Conservation (phyloP, 2,329 filamentous ascomycete genomes). For the Penicillium rolfsii region DNA sequence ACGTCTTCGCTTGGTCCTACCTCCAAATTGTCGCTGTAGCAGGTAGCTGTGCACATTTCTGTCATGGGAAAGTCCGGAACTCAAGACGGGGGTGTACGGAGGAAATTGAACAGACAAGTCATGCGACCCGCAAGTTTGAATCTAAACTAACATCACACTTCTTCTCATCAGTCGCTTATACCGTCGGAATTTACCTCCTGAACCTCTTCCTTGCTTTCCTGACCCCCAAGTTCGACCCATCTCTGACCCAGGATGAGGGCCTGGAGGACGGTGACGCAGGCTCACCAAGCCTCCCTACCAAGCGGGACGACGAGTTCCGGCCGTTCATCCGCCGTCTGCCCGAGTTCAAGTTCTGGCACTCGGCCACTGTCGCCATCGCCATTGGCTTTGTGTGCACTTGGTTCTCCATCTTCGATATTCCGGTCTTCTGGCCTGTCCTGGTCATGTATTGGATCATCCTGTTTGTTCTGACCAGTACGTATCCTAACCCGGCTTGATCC, state of each 20-base stretch:
- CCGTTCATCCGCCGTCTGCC: conserved; percentile 95
- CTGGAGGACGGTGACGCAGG: conserved; percentile 87
- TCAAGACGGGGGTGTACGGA: not conserved
- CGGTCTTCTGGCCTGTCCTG: conserved; percentile 98
- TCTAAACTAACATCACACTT: conserved; percentile 12
- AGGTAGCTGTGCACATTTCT: not conserved
- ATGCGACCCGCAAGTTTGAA: conserved; percentile 1
- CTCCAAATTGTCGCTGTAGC: not conserved
- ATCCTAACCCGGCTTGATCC: conserved; percentile 7
- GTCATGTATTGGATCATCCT: conserved; percentile 99
- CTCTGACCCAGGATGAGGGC: conserved; percentile 90
- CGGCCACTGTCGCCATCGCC: conserved; percentile 81
- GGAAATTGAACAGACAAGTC: not conserved
- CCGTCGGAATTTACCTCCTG: conserved; percentile 95
- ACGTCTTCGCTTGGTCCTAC: conserved; percentile 33
- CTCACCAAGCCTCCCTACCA: conserved; percentile 75
- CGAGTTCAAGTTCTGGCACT: conserved; percentile 99
- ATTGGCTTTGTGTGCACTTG: conserved; percentile 88
- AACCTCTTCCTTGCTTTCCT: conserved; percentile 99
- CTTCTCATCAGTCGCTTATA: conserved; percentile 76
- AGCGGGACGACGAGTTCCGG: conserved; percentile 95
- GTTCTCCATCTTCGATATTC: conserved; percentile 93
- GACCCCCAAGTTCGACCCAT: conserved; percentile 97
- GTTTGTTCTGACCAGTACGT: conserved; percentile 90
- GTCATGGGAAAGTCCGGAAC: not conserved